Evolutionary conservation across 345 rosid genomes (phyloP).

Genomic region (Citrus trifoliata): DNA sequence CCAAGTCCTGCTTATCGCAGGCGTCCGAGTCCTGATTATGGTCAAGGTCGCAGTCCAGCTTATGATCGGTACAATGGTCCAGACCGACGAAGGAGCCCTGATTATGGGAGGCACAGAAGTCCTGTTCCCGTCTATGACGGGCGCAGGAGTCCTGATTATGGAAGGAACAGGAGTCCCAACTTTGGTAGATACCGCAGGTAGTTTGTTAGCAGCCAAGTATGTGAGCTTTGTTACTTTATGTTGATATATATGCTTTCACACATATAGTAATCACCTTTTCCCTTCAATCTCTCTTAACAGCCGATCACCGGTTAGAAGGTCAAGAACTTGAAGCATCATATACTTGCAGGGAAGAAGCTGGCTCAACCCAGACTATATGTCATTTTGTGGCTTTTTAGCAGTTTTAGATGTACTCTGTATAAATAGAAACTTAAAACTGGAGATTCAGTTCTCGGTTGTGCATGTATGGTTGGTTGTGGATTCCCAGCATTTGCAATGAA

Average conservation of each 20-base stretch:
- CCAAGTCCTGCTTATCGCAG: slow-evolving; percentile 66
- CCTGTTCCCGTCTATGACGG: slow-evolving; percentile 51
- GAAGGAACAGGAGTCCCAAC: slow-evolving; percentile 45
- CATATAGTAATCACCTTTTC: background rate
- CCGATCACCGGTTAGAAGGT: slow-evolving; percentile 65
- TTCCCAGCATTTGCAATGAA: background rate
- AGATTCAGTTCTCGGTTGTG: background rate
- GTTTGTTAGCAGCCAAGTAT: slow-evolving; percentile 1
- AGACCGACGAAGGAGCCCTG: slow-evolving; percentile 45
- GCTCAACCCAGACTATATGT: slow-evolving; percentile 1
- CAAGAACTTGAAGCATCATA: slow-evolving; percentile 34
- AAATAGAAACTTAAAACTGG: background rate
- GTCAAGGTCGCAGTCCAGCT: slow-evolving; percentile 65
- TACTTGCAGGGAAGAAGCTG: slow-evolving; percentile 1
- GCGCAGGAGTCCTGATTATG: slow-evolving; percentile 45
- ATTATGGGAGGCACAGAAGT: slow-evolving; percentile 39
- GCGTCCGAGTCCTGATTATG: slow-evolving; percentile 82
- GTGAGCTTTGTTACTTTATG: slow-evolving; percentile 2
- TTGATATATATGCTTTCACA: background rate
- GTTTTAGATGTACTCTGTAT: slow-evolving; percentile 9
- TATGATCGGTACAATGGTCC: slow-evolving; percentile 68
- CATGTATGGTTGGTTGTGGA: background rate
- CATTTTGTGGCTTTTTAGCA: background rate
- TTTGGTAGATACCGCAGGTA: slow-evolving; percentile 70
- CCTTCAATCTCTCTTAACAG: slow-evolving; percentile 29